phyloP scores from a whole-genome alignment of 306 rosid species.

The Vicia villosa region DNA sequence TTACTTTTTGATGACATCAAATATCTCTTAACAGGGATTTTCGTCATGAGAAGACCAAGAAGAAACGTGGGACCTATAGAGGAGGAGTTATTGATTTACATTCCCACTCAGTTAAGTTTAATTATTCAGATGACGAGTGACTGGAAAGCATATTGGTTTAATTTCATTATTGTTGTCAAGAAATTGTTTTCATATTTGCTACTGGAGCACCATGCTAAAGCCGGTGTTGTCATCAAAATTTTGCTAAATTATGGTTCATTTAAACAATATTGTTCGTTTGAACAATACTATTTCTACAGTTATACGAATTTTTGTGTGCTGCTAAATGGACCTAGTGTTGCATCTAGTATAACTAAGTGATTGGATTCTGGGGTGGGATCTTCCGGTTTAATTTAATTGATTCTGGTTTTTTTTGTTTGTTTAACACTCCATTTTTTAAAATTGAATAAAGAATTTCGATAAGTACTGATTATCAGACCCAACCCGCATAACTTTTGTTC shows the following conservation, averaged over 20 bases:
- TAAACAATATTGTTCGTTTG: background rate
- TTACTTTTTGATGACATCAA: slow-evolving; percentile 3
- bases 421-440: no score
- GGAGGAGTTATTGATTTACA: slow-evolving; percentile 87
- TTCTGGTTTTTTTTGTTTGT: no score
- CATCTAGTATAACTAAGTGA: no score
- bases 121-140: slow-evolving; percentile 80
- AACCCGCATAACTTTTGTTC: no score
- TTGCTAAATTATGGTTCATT: slow-evolving; percentile 31
- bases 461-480: no score
- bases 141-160: background rate
- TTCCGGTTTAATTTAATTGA: background rate
- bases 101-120: slow-evolving; percentile 85
- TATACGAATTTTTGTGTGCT: background rate
- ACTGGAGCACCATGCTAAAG: slow-evolving; percentile 29
- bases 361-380: background rate
- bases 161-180: background rate
- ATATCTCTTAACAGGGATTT: slow-evolving; percentile 61
- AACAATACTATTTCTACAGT: background rate
- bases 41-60: slow-evolving; percentile 98
- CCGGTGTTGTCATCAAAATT: slow-evolving; percentile 25
- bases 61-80: slow-evolving; percentile 88
- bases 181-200: slow-evolving; percentile 2
- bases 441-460: no score
- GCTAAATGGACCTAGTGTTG: no score